These are phyloP conservation scores for Chlamydomonas schloesseri DNA, from an alignment of 139 green algal genomes.

Conservation along the genomic window DNA sequence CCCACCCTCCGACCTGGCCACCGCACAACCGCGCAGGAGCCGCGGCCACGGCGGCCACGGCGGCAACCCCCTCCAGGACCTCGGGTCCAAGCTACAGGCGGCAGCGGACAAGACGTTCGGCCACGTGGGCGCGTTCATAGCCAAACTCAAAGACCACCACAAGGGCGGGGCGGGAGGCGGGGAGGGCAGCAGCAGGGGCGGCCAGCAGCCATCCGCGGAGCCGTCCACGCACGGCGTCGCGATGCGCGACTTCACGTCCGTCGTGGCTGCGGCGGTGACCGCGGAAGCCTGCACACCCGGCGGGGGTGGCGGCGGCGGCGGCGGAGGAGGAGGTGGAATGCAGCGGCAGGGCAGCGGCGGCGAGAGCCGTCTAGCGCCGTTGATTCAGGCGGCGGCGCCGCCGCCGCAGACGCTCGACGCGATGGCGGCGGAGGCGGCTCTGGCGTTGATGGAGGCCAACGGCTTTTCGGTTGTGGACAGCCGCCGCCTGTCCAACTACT, in stretches of 20 bases:
- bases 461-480: conserved; percentile 37
- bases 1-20: no score
- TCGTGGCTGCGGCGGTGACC: not conserved
- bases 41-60: not conserved
- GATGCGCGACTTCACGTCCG: no score
- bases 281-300: no score
- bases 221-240: no score
- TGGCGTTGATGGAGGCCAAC: conserved; percentile 38
- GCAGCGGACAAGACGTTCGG: conserved; percentile 13
- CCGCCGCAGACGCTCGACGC: no score
- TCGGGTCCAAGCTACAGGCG: conserved; percentile 18
- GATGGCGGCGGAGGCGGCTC: conserved; percentile 13
- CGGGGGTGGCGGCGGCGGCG: not conserved
- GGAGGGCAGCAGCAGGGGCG: not conserved
- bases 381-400: no score
- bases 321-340: no score
- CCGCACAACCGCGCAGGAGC: no score
- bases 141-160: not conserved
- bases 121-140: conserved; percentile 30
- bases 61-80: not conserved
- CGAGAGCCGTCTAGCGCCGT: no score
- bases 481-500: conserved; percentile 36
- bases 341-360: conserved; percentile 2
- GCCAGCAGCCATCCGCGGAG: no score
- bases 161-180: no score